These are phyloP conservation scores for Trametes elegans DNA, from an alignment of 768 basidiomycete genomes.

Conservation along the genomic window DNA sequence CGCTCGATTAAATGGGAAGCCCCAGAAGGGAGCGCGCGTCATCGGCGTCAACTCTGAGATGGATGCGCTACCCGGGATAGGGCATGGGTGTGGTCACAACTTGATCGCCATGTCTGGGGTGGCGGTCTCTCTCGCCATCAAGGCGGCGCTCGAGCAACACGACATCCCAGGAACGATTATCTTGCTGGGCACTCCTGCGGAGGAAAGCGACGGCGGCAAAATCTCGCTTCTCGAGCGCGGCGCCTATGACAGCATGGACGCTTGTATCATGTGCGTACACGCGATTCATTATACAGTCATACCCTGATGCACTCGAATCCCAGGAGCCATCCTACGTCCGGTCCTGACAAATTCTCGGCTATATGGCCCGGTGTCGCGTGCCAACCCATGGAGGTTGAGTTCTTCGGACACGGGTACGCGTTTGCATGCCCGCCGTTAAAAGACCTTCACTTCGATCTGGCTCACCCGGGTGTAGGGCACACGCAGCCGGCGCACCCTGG, in stretches of 20 bases:
- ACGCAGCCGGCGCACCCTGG: conserved; percentile 82
- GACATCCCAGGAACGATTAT: conserved; percentile 65
- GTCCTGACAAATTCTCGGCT: conserved; percentile 47
- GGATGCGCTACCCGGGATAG: conserved; percentile 55
- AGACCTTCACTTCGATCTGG: too few relatives aligned
- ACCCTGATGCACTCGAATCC: neutral
- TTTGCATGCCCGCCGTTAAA: neutral
- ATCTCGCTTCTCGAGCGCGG: conserved; percentile 69
- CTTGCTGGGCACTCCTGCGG: conserved; percentile 79
- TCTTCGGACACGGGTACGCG: conserved; percentile 67
- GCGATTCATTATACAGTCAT: neutral
- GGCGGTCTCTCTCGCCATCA: conserved; percentile 71
- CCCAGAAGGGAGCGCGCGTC: conserved; percentile 36
- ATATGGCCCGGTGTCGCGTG: conserved; percentile 59
- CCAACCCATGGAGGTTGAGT: conserved; percentile 67
- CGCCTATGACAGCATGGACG: conserved; percentile 79
- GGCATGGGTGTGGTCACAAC: conserved; percentile 79
- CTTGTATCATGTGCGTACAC: conserved; percentile 62
- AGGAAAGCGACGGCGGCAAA: conserved; percentile 81
- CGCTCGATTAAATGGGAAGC: conserved; percentile 43
- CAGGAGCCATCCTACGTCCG: conserved; percentile 75
- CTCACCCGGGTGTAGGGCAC: conserved; percentile 46
- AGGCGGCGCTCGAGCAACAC: conserved; percentile 62
- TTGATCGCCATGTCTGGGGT: conserved; percentile 78
- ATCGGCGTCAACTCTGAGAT: conserved; percentile 83